phyloP scores from a whole-genome alignment of 345 rosid species.

The Geranium brycei region DNA sequence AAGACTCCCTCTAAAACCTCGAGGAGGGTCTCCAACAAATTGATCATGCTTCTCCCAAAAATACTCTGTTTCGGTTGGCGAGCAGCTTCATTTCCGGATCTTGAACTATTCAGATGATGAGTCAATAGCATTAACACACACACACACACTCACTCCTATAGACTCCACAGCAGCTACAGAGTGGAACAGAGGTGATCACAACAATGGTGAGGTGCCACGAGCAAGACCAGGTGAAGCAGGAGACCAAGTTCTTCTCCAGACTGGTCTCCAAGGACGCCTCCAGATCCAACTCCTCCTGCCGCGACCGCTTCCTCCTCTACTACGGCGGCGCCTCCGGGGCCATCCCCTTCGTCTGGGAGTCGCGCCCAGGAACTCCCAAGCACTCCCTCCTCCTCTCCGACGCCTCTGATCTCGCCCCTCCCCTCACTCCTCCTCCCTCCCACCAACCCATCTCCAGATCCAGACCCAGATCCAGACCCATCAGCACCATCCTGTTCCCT shows the following conservation, averaged over 20 bases:
- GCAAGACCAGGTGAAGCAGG: not conserved
- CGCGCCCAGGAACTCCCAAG: constrained; percentile 71
- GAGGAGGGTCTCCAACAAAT: not conserved
- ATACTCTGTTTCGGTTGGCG: not conserved
- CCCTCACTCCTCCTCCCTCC: constrained; percentile 66
- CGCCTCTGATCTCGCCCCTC: constrained; percentile 21
- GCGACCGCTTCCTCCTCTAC: constrained; percentile 14
- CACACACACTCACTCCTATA: no score
- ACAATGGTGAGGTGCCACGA: not conserved
- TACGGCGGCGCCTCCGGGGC: constrained; percentile 42
- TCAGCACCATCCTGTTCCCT: not conserved
- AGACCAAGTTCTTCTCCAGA: constrained; percentile 30
- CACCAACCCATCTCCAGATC: not conserved
- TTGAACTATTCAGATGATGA: not conserved
- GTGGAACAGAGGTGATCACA: no score
- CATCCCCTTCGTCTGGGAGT: constrained; percentile 67
- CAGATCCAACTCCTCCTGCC: constrained; percentile 43
- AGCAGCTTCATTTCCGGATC: not conserved
- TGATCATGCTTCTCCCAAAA: not conserved
- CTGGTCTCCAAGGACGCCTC: constrained; percentile 50
- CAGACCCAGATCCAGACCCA: not conserved
- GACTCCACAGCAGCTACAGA: not conserved
- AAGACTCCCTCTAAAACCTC: not conserved
- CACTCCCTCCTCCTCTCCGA: constrained; percentile 17
- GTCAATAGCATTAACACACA: not conserved